phyloP scores from a whole-genome alignment of 345 rosid species.

The Pugionium dolabratum region DNA sequence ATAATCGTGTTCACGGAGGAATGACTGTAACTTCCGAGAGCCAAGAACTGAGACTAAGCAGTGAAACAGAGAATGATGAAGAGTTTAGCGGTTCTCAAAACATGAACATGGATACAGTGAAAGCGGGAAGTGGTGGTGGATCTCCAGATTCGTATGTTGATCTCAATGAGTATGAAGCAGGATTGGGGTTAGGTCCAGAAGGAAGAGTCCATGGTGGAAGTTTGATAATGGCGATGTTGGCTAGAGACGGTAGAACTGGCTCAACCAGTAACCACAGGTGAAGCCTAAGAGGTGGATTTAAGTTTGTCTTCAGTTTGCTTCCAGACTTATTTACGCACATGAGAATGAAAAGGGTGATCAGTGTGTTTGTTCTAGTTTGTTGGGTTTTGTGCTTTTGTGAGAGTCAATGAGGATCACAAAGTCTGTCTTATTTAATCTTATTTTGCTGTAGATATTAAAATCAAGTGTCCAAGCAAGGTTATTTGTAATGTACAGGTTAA shows the following conservation, averaged over 20 bases:
- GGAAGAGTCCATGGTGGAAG: conserved; percentile 98
- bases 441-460: no score
- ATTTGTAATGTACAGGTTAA: no score
- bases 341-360: background rate
- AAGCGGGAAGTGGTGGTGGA: conserved; percentile 36
- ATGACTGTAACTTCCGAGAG: conserved; percentile 53
- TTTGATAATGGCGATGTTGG: conserved; percentile 71
- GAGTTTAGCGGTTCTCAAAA: conserved; percentile 50
- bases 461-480: no score
- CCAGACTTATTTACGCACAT: conserved; percentile 15
- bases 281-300: conserved; percentile 55
- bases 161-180: conserved; percentile 47
- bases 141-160: conserved; percentile 46
- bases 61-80: conserved; percentile 54
- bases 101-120: conserved; percentile 57
- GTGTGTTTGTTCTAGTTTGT: no score
- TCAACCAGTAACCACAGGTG: conserved; percentile 31
- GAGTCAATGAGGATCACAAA: no score
- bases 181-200: conserved; percentile 55
- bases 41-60: conserved; percentile 50
- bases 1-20: conserved; percentile 89
- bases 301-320: conserved; percentile 30
- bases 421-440: no score
- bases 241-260: conserved; percentile 48
- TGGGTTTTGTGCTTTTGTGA: no score